Percentiles rank a stretch among this genome's conserved stretches.
phyloP scores from a whole-genome alignment of 495 filamentous ascomycete genomes.

The Annulohypoxylon stygium region DNA sequence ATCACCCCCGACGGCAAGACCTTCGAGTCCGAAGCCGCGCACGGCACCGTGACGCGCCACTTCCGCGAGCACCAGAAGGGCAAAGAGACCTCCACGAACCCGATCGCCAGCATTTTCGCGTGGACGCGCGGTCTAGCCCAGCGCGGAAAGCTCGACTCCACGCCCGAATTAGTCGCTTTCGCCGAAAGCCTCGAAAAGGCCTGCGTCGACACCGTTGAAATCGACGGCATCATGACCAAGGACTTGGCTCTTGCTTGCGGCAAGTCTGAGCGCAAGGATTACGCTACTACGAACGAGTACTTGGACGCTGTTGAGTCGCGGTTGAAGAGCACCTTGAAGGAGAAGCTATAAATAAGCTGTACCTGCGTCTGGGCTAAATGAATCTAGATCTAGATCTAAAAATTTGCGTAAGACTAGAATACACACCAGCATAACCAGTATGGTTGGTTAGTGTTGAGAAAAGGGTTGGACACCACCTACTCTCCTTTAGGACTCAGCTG shows the following conservation, averaged over 20 bases:
- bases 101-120: constrained; percentile 97
- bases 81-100: constrained; percentile 96
- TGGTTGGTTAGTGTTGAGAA: not conserved
- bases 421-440: not conserved
- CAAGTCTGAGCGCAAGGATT: constrained; percentile 81
- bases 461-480: not conserved
- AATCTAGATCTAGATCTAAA: constrained; percentile 32
- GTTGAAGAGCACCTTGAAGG: constrained; percentile 72
- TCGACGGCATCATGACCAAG: constrained; percentile 98
- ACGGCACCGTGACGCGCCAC: constrained; percentile 98
- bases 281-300: constrained; percentile 91
- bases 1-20: constrained; percentile 95
- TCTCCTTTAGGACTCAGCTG: not conserved
- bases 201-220: constrained; percentile 93
- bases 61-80: constrained; percentile 99
- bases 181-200: constrained; percentile 92
- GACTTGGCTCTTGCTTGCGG: constrained; percentile 93
- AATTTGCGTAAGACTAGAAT: not conserved
- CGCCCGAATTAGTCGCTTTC: constrained; percentile 87
- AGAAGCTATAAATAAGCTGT: constrained; percentile 59
- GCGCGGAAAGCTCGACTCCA: constrained; percentile 89
- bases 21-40: constrained; percentile 97
- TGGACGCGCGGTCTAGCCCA: constrained; percentile 97
- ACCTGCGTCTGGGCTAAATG: constrained; percentile 1
- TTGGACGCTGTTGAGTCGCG: constrained; percentile 88